A percentile compares a stretch with the other conserved stretches of the same genome.
Conservation (phyloP, 78 protist genomes). For the slime mould (Dictyostelium discoideum) region dicty_2.7 NC_007089.4:2773501-2774000, state of each 20-base stretch:
- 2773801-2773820: slow-evolving; percentile 67
- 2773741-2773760: not conserved
- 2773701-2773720: not conserved
- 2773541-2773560: slow-evolving; percentile 34
- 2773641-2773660: not conserved
- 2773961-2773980: slow-evolving; percentile 62
- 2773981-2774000: slow-evolving; percentile 58
- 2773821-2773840: slow-evolving; percentile 84
- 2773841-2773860: slow-evolving; percentile 81
- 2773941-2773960: slow-evolving; percentile 80
- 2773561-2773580: not conserved
- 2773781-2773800: slow-evolving; percentile 78
- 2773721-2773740: not conserved
- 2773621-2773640: not conserved
- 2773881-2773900: slow-evolving; percentile 59
- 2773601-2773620: not conserved
- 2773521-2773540: slow-evolving; percentile 56
- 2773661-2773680: not conserved
- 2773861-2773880: slow-evolving; percentile 53
- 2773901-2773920: slow-evolving; percentile 66
- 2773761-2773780: not conserved
- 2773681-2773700: not conserved
- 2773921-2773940: slow-evolving; percentile 66
- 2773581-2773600: not conserved
- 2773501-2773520: slow-evolving; percentile 31